Conservation (phyloP, 768 basidiomycete species). For the Mycena pura region DNA sequence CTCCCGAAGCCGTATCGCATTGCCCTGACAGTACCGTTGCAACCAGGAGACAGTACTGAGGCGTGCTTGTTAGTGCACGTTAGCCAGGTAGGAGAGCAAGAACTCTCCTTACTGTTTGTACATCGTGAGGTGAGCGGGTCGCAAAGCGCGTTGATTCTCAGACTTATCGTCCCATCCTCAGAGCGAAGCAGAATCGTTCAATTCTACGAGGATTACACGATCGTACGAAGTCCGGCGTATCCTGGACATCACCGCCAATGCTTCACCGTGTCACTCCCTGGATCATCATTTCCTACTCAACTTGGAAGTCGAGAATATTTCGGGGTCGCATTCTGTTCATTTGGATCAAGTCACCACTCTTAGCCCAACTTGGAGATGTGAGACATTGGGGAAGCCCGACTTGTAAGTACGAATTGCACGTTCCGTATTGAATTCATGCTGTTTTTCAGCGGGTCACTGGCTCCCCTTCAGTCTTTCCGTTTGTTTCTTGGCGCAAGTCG, state of each 20-base stretch:
- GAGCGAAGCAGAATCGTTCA: slow-evolving; percentile 59
- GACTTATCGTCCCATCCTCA: slow-evolving; percentile 33
- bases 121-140: slow-evolving; percentile 62
- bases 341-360: slow-evolving; percentile 67
- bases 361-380: slow-evolving; percentile 74
- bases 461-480: slow-evolving; percentile 55
- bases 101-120: slow-evolving; percentile 67
- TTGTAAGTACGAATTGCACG: slow-evolving; percentile 47
- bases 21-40: slow-evolving; percentile 43
- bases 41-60: slow-evolving; percentile 56
- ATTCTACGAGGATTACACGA: slow-evolving; percentile 60
- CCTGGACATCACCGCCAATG: slow-evolving; percentile 57
- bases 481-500: slow-evolving; percentile 50
- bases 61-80: slow-evolving; percentile 65
- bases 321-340: slow-evolving; percentile 45
- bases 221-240: slow-evolving; percentile 66
- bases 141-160: slow-evolving; percentile 11
- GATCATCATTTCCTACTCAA: slow-evolving; percentile 60
- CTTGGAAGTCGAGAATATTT: slow-evolving; percentile 63
- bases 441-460: slow-evolving; percentile 47
- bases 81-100: slow-evolving; percentile 50
- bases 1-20: slow-evolving; percentile 55
- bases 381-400: slow-evolving; percentile 40
- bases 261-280: slow-evolving; percentile 55
- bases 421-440: slow-evolving; percentile 19